phyloP scores from a whole-genome alignment of 768 basidiomycete genomes.

The Arthromyces matolae region DNA sequence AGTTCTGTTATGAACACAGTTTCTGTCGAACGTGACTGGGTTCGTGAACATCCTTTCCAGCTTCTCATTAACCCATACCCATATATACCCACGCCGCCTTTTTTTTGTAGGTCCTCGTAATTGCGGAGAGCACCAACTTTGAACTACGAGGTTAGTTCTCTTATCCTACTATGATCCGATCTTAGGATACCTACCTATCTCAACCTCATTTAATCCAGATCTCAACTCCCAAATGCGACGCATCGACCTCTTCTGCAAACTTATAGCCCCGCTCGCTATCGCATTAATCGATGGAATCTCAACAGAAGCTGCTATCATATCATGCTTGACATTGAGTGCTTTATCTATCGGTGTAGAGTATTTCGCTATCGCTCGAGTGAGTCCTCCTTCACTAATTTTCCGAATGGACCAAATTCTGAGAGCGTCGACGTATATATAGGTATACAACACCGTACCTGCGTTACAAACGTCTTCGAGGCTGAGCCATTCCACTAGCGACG shows the following conservation, averaged over 20 bases:
- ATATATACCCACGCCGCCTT: not conserved
- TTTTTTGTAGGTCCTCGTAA: constrained; percentile 3
- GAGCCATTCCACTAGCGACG: no score
- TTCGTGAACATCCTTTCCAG: no score
- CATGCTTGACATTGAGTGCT: constrained; percentile 16
- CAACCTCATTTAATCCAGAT: constrained; percentile 8
- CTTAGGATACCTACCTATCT: constrained; percentile 4
- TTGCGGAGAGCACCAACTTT: constrained; percentile 2
- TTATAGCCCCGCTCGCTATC: constrained; percentile 22
- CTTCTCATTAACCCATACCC: no score
- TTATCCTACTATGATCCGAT: not conserved
- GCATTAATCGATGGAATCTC: constrained; percentile 24
- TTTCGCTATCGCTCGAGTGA: constrained; percentile 21
- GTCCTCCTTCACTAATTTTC: not conserved
- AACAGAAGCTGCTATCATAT: constrained; percentile 16
- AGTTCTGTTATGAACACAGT: constrained; percentile 24
- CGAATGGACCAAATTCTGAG: not conserved
- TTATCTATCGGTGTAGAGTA: constrained; percentile 23
- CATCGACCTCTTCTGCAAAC: constrained; percentile 28
- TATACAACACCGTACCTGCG: constrained; percentile 3
- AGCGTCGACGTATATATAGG: not conserved
- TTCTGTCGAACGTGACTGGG: constrained; percentile 28
- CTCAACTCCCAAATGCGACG: constrained; percentile 29
- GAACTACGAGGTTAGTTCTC: constrained; percentile 7
- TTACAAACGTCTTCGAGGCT: no score